Conservation (phyloP, 306 rosid genomes). For the Lablab purpureus region DNA sequence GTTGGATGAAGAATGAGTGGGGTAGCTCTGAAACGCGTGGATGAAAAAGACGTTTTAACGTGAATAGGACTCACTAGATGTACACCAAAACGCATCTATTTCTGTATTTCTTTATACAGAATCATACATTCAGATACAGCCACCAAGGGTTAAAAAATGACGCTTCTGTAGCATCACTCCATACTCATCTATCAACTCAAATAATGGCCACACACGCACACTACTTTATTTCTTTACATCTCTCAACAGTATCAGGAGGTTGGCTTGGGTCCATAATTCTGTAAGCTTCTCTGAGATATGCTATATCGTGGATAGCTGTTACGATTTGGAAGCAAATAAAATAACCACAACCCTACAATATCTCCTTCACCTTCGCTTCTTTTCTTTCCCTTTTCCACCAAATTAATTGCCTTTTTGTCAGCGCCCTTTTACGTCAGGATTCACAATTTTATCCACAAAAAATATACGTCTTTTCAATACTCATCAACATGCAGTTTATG, state of each 20-base stretch:
- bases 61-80: conserved; percentile 6
- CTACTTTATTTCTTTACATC: neutral
- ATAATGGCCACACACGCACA: conserved; percentile 9
- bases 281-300: conserved; percentile 20
- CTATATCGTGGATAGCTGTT: neutral
- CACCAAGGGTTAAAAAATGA: neutral
- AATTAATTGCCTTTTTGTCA: conserved; percentile 37
- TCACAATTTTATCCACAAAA: too few species aligned
- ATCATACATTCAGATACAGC: conserved; percentile 38
- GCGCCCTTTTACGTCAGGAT: neutral
- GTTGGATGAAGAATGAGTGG: neutral
- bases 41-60: neutral
- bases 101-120: conserved; percentile 8
- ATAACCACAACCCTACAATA: conserved; percentile 43
- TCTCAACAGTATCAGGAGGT: neutral
- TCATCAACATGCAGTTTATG: too few species aligned
- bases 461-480: too few species aligned
- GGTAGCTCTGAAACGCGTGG: too few species aligned
- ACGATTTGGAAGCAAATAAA: conserved; percentile 40
- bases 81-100: neutral
- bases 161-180: conserved; percentile 11
- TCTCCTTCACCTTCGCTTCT: neutral
- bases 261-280: conserved; percentile 35
- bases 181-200: conserved; percentile 32
- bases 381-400: conserved; percentile 23